A percentile compares a stretch with the other conserved stretches of the same genome.
Conservation (phyloP, 768 basidiomycete species). For the Lactifluus subvellereus region DNA sequence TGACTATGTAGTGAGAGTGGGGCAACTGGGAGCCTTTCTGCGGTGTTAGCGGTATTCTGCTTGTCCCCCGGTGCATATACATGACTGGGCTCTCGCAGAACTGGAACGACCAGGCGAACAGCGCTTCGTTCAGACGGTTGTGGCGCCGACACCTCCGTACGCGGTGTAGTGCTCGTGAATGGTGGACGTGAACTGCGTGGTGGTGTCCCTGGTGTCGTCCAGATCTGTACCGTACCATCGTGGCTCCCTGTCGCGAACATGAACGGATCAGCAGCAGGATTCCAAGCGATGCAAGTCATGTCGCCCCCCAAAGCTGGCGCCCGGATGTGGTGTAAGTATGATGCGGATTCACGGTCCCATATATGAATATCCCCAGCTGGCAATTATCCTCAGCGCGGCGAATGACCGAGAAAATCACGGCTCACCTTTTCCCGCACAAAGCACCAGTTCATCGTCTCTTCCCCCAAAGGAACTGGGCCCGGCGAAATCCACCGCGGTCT, state of each 20-base stretch:
- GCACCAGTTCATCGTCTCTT: conserved; percentile 67
- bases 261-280: conserved; percentile 56
- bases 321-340: conserved; percentile 63
- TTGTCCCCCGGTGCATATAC: background rate
- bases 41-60: background rate
- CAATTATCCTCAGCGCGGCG: conserved; percentile 3
- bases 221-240: conserved; percentile 69
- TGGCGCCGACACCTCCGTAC: background rate
- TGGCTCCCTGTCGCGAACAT: conserved; percentile 72
- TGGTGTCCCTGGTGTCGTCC: conserved; percentile 37
- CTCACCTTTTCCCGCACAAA: conserved; percentile 71
- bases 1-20: background rate
- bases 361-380: conserved; percentile 77
- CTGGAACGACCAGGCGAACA: background rate
- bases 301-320: conserved; percentile 55
- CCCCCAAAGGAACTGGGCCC: conserved; percentile 83
- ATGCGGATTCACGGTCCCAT: conserved; percentile 78
- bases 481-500: conserved; percentile 61
- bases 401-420: background rate
- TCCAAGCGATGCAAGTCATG: conserved; percentile 79
- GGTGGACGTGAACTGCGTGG: conserved; percentile 2
- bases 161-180: background rate
- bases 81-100: background rate
- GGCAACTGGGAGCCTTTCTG: background rate
- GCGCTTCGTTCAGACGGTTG: background rate